Base-by-base conservation (phyloP, 2,329 filamentous ascomycete genomes). In the Scedosporium aurantiacum region DNA sequence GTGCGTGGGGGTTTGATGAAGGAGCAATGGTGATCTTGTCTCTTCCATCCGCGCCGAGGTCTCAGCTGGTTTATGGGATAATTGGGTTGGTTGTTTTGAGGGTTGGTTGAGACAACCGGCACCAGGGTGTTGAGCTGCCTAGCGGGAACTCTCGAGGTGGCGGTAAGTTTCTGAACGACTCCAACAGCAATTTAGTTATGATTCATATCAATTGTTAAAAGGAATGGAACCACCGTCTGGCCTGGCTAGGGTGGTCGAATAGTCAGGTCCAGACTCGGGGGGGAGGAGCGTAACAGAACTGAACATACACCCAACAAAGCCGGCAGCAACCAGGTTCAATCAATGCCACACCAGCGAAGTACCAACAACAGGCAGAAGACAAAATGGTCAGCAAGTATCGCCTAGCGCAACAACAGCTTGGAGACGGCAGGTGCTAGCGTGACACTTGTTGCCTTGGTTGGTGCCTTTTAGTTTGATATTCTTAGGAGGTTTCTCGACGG, bases 401-500 rank as follows among this genome's bases (percentile, higher is more conserved):
- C 23, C 23, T 54, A 27, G 50, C 21, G 18, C 23, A 23, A 47
- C 16, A 47, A 47, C 43, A 18, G 50, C 50, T 54, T 23, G 50
- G 50, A 54, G 50, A 54, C 50, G 50, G 50, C 50, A 54, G 50
- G 50, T 54, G 50, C 50, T 54, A 54, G 50, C 50, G 50, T 54
- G 50, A 54, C 50, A 54, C 50, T 25, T 52, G 47, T 25, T 25
- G 47, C n/a, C n/a, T 10, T 52, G 47, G 47, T n/a, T n/a, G 21
- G 50, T 27, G 50, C 50, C 23, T 27, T 23, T 54, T 23, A 54
- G 50, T 54, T 54, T 54, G 50, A 54, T 54, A 12, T 54, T 54
- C 50, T 28, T 28, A 5, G 12, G 14, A 23, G 50, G 4, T 23
- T 23, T 7, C 50, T 54, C 50, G 18, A 23, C 6, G 50, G 23